These are phyloP conservation scores for Cadophora sp. DNA, from an alignment of 2,329 filamentous ascomycete species.

Conservation along the genomic window DNA sequence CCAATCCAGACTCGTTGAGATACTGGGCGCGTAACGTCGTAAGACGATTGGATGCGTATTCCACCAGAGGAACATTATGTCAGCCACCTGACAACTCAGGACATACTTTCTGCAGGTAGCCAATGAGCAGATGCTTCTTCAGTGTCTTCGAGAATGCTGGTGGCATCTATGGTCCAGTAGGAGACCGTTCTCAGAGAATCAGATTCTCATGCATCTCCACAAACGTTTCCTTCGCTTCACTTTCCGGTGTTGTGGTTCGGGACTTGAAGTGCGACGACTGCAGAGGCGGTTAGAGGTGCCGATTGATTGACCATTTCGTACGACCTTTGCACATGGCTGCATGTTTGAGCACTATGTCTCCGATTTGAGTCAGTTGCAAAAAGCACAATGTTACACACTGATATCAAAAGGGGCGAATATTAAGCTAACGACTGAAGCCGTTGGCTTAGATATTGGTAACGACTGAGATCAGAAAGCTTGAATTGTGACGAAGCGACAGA, in stretches of 20 bases:
- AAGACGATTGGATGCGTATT: constrained; percentile 6
- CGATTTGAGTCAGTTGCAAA: background rate
- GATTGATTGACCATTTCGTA: constrained; percentile 8
- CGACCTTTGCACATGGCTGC: background rate
- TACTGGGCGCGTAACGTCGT: constrained; percentile 11
- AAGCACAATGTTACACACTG: background rate
- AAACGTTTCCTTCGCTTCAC: background rate
- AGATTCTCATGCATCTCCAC: background rate
- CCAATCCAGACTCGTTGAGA: background rate
- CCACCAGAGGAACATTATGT: background rate
- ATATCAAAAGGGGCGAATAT: background rate
- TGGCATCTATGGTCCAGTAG: background rate
- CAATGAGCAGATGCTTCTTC: background rate
- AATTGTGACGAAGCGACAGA: background rate
- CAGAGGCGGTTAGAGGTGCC: constrained; percentile 7
- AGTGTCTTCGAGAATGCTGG: constrained; percentile 1
- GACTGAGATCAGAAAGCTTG: background rate
- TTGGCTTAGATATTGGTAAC: background rate
- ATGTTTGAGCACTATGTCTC: background rate
- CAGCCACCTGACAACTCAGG: background rate
- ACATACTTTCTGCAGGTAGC: background rate
- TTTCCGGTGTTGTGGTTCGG: constrained; percentile 2
- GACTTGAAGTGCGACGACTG: background rate
- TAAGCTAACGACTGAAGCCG: background rate
- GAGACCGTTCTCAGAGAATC: background rate